phyloP scores from a whole-genome alignment of 306 rosid species.

The Glycine tomentella region DNA sequence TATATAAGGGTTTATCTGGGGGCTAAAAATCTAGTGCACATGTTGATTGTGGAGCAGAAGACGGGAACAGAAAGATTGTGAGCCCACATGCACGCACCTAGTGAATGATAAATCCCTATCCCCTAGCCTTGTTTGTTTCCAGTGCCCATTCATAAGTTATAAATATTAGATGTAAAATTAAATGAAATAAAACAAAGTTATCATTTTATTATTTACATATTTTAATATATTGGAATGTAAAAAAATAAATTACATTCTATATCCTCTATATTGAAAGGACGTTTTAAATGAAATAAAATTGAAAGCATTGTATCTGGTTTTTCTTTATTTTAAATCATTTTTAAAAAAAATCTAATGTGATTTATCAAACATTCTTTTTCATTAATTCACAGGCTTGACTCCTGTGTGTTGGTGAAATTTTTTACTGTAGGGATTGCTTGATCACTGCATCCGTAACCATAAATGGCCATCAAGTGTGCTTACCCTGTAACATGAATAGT shows the following conservation, averaged over 20 bases:
- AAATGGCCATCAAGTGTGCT: background rate
- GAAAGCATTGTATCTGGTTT: no score
- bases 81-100: conserved; percentile 44
- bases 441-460: background rate
- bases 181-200: background rate
- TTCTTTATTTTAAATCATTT: background rate
- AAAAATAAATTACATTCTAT: no score
- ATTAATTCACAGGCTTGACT: background rate
- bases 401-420: background rate
- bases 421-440: background rate
- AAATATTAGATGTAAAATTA: background rate
- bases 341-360: background rate
- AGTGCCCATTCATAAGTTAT: background rate
- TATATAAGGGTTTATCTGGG: no score
- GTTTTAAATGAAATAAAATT: no score
- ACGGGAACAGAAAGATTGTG: conserved; percentile 11
- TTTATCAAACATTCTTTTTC: background rate
- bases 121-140: background rate
- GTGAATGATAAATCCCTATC: conserved; percentile 21
- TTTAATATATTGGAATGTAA: background rate
- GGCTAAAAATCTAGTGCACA: conserved; percentile 44
- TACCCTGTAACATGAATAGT: background rate
- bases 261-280: no score
- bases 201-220: background rate
- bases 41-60: conserved; percentile 32